Evolutionary conservation across 2,329 filamentous ascomycete species (phyloP).

Genomic region (Alternaria rosae): DNA sequence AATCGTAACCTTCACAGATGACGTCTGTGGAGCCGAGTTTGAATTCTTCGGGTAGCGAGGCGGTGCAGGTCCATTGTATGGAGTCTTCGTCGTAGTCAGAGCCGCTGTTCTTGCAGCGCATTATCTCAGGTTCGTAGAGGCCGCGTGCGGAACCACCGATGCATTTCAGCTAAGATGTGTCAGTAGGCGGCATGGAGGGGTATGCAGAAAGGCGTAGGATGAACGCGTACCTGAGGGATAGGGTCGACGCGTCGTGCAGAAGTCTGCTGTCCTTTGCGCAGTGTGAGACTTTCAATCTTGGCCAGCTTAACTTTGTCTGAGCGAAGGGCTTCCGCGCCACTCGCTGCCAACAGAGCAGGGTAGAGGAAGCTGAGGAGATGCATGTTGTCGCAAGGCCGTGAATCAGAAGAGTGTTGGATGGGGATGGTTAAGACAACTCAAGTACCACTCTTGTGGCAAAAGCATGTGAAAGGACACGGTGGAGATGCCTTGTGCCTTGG

Average conservation of each 20-base stretch:
- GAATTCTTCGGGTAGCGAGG: constrained; percentile 67
- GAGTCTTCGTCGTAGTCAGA: constrained; percentile 81
- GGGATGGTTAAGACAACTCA: not conserved
- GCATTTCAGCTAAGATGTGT: constrained; percentile 69
- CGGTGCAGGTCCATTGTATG: constrained; percentile 90
- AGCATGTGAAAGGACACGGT: constrained; percentile 37
- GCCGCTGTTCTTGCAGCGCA: constrained; percentile 91
- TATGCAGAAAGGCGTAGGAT: not conserved
- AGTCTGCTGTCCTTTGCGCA: constrained; percentile 73
- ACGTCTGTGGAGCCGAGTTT: constrained; percentile 88
- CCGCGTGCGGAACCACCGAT: constrained; percentile 67
- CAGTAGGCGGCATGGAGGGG: constrained; percentile 7
- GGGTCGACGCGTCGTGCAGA: constrained; percentile 77
- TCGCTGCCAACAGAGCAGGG: constrained; percentile 41
- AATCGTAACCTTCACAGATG: constrained; percentile 86
- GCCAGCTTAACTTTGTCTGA: constrained; percentile 65
- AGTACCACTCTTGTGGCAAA: constrained; percentile 27
- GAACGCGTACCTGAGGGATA: constrained; percentile 63
- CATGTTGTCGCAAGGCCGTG: constrained; percentile 30
- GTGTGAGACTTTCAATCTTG: constrained; percentile 78
- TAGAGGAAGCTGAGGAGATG: constrained; percentile 39
- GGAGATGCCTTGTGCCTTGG: constrained; percentile 7
- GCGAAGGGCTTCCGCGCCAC: constrained; percentile 42
- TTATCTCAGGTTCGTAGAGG: constrained; percentile 77
- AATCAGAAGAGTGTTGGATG: not conserved